phyloP scores from a whole-genome alignment of 2,329 filamentous ascomycete genomes.

The Leptographium wingfieldii region DNA sequence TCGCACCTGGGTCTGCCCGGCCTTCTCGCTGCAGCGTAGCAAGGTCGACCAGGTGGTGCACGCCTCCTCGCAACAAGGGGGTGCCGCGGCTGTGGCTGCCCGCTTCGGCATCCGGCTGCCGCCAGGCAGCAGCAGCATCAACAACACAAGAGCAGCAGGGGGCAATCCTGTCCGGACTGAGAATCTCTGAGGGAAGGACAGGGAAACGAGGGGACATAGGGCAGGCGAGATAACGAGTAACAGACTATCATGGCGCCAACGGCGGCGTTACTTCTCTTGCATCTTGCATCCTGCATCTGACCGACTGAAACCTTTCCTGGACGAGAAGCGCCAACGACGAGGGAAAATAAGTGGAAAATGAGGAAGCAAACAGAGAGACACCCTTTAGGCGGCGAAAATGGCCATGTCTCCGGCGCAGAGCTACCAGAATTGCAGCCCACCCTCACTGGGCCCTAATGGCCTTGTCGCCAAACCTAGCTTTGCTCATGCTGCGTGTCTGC shows the following conservation, averaged over 20 bases:
- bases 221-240: not conserved
- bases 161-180: not conserved
- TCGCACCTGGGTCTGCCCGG: conserved; percentile 79
- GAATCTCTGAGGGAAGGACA: not conserved
- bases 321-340: not conserved
- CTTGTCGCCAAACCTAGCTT: not conserved
- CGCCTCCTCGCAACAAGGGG: conserved; percentile 7
- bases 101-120: conserved; percentile 42
- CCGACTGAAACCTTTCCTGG: not conserved
- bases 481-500: not conserved
- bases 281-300: not conserved
- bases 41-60: conserved; percentile 57
- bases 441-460: not conserved
- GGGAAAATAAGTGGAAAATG: not conserved
- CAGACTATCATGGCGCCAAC: not conserved
- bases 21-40: conserved; percentile 72
- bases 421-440: not conserved
- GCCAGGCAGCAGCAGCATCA: conserved; percentile 21
- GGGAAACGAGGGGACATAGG: not conserved
- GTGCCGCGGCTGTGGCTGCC: conserved; percentile 13
- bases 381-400: not conserved
- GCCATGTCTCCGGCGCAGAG: not conserved
- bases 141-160: not conserved
- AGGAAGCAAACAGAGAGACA: not conserved
- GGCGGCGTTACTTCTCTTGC: not conserved